Conservation (phyloP, 2,329 filamentous ascomycete genomes). For the Penicillium rolfsii region DNA sequence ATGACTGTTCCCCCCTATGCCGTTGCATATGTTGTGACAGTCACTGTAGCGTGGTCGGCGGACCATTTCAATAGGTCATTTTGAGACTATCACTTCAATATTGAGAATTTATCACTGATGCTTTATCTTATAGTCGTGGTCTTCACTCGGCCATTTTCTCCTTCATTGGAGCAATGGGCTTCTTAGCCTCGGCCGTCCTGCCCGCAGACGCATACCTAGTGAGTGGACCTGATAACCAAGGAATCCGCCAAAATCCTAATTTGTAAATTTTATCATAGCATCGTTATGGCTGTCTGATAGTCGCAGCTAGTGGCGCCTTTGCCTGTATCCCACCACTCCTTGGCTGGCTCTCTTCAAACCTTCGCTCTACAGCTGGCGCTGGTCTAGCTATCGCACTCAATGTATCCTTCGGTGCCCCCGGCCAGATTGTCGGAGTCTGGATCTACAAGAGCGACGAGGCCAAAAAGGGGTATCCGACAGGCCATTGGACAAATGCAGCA, state of each 20-base stretch:
- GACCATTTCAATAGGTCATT: slow-evolving; percentile 50
- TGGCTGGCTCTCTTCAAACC: slow-evolving; percentile 71
- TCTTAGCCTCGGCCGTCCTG: slow-evolving; percentile 66
- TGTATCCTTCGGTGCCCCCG: slow-evolving; percentile 67
- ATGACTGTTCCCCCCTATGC: slow-evolving; percentile 70
- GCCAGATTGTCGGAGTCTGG: slow-evolving; percentile 74
- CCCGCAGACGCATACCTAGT: slow-evolving; percentile 61
- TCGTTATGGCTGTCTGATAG: slow-evolving; percentile 71
- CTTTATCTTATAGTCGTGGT: slow-evolving; percentile 44
- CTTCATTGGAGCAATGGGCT: slow-evolving; percentile 58
- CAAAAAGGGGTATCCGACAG: slow-evolving; percentile 66
- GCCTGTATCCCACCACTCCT: slow-evolving; percentile 70
- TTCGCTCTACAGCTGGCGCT: slow-evolving; percentile 65
- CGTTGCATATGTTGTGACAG: slow-evolving; percentile 59
- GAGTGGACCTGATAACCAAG: slow-evolving; percentile 15
- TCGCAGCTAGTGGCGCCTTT: slow-evolving; percentile 69
- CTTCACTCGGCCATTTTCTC: slow-evolving; percentile 56
- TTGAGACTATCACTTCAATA: no score
- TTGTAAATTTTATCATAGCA: slow-evolving; percentile 28
- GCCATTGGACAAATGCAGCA: slow-evolving; percentile 69
- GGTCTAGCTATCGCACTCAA: slow-evolving; percentile 73
- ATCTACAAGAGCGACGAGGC: slow-evolving; percentile 70
- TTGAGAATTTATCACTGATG: not conserved
- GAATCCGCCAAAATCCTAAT: not conserved
- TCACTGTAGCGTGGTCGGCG: slow-evolving; percentile 61